Conservation (phyloP, 148 eudicot genomes). For the Nyssa sinensis region DNA sequence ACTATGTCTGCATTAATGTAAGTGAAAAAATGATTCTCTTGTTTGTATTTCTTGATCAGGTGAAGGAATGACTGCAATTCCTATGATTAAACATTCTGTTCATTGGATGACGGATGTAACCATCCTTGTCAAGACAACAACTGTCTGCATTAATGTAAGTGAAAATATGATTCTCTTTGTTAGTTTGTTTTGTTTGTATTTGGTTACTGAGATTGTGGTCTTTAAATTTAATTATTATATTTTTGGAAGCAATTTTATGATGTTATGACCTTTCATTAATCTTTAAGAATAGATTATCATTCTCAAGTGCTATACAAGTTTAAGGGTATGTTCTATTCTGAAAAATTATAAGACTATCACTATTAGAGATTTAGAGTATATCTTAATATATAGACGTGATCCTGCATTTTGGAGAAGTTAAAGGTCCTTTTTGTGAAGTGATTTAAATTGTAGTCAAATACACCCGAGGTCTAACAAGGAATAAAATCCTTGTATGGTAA, state of each 20-base stretch:
- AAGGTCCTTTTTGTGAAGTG: not conserved
- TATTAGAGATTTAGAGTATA: not conserved
- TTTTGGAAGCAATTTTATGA: too few relatives aligned
- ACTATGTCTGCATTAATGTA: slow-evolving; percentile 88
- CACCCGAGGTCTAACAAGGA: not conserved
- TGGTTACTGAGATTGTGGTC: slow-evolving; percentile 10
- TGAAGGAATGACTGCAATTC: slow-evolving; percentile 87
- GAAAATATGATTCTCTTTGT: not conserved
- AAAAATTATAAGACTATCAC: not conserved
- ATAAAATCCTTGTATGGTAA: slow-evolving; percentile 5
- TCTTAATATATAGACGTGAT: not conserved
- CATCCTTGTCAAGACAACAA: slow-evolving; percentile 79
- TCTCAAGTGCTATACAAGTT: not conserved
- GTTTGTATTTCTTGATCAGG: slow-evolving; percentile 36
- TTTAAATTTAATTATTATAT: not conserved
- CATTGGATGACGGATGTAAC: slow-evolving; percentile 64
- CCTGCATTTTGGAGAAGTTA: not conserved
- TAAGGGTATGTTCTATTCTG: not conserved
- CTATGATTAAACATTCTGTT: slow-evolving; percentile 64
- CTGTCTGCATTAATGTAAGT: slow-evolving; percentile 89
- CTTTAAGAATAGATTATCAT: not conserved
- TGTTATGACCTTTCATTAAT: not conserved
- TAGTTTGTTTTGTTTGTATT: not conserved
- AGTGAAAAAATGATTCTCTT: slow-evolving; percentile 28
- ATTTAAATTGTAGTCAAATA: not conserved